Base-by-base conservation (phyloP, 73 alveolate species). In the Tetrahymena thermophila region DNA sequence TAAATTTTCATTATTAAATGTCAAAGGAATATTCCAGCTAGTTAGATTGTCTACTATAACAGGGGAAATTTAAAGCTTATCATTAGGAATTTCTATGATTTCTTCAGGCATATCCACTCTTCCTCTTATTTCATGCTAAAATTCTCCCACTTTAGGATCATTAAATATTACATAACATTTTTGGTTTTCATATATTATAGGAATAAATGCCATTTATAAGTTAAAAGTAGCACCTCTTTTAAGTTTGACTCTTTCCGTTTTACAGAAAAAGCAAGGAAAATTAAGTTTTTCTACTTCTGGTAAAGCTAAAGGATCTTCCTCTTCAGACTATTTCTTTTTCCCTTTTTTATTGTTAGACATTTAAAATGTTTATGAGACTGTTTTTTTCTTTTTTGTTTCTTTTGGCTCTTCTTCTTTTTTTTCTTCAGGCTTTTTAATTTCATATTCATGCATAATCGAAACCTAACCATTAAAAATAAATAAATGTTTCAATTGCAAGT, bases 61-160 rank as follows among this genome's bases (percentile, higher is more conserved):
- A n/a, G 93, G 85, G 37, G 93, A 43, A 3, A 28, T 7, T 34
- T 57, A 43, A 10, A 57, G 34, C 35, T 95, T 94, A 17, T 85
- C 83, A 37, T 85, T 55, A n/a, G 94, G 89, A n/a, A 71, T 25
- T 25, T 71, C 89, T n/a, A 71, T 71, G 4, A 71, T 42, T 25
- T 71, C 93, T 85, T 99, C 99, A 16, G 99, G 99, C 50, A 96
- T 97, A 96, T 98, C 99, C 19, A 98, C 99, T 95, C 98, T 98
- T 37, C 99, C 99, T 83, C 97, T 98, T 19, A 99, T 97, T 43
- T 99, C 98, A 98, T 99, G 98, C 96, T 99, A 98, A 95, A 99
- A 97, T 96, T 99, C 99, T 34, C 99, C 99, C 15, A 98, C 99
- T 50, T 96, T 97, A 85, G 99, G 99, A 94, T 99, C 99, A n/a